Conservation (phyloP, 345 rosid species). For the Nephelium lappaceum region DNA sequence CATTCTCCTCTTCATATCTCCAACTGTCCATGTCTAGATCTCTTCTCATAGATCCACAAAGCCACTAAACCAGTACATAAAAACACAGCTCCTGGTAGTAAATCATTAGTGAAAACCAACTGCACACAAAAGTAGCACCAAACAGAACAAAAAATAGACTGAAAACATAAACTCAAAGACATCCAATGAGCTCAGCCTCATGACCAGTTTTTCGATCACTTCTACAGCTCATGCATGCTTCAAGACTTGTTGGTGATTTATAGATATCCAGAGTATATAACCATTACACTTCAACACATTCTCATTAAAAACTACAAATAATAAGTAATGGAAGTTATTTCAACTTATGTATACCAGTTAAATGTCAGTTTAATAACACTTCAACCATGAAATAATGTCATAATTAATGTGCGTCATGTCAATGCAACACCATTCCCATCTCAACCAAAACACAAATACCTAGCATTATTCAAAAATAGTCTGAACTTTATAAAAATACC, state of each 20-base stretch:
- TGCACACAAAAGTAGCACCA: conserved; percentile 33
- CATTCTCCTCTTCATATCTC: conserved; percentile 47
- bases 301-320: too few species aligned
- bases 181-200: conserved; percentile 38
- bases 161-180: conserved; percentile 7
- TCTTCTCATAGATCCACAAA: conserved; percentile 54
- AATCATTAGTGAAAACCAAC: conserved; percentile 70
- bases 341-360: background rate
- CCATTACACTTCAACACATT: too few species aligned
- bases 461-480: background rate
- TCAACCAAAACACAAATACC: too few species aligned
- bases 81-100: conserved; percentile 75
- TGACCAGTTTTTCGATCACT: background rate
- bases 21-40: conserved; percentile 43
- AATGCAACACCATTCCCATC: too few species aligned
- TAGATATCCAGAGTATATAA: background rate
- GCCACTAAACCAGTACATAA: conserved; percentile 82
- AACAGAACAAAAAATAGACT: background rate
- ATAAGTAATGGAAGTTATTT: too few species aligned
- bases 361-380: background rate
- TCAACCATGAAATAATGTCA: background rate
- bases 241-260: background rate
- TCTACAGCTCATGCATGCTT: background rate
- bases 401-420: background rate
- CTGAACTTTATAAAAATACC: background rate